These are phyloP conservation scores for Cyathus striatus DNA, from an alignment of 768 basidiomycete species.

Conservation along the genomic window DNA sequence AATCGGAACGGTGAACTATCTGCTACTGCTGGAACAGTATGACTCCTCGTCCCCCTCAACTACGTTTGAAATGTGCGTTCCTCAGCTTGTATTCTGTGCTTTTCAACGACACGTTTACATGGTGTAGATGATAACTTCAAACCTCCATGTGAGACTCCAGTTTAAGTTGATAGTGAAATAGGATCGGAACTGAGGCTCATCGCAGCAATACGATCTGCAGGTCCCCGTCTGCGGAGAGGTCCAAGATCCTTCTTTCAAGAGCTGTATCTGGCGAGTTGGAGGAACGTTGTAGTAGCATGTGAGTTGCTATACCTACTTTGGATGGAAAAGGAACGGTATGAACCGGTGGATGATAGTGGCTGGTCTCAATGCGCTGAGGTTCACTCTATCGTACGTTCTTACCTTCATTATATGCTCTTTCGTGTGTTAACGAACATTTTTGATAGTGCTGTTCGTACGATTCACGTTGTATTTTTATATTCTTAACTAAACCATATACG, in stretches of 20 bases:
- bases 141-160: no score
- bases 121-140: conserved; percentile 24
- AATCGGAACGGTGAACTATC: no score
- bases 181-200: not conserved
- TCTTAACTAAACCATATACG: not conserved
- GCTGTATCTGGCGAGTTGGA: conserved; percentile 35
- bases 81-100: conserved; percentile 25
- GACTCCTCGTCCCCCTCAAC: conserved; percentile 36
- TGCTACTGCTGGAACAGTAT: conserved; percentile 27
- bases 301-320: conserved; percentile 10
- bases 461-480: not conserved
- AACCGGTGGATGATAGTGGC: conserved; percentile 20
- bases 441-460: conserved; percentile 18
- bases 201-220: not conserved
- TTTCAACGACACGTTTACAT: conserved; percentile 1
- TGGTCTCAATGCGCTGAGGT: conserved; percentile 33
- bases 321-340: not conserved
- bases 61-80: no score
- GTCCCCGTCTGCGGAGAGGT: conserved; percentile 11
- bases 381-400: conserved; percentile 27
- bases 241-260: conserved; percentile 23
- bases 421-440: not conserved
- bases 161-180: no score
- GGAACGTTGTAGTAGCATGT: conserved; percentile 34
- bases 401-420: not conserved